Evolutionary conservation across 2,329 filamentous ascomycete species (phyloP).

Genomic region (Fonsecaea nubica): DNA sequence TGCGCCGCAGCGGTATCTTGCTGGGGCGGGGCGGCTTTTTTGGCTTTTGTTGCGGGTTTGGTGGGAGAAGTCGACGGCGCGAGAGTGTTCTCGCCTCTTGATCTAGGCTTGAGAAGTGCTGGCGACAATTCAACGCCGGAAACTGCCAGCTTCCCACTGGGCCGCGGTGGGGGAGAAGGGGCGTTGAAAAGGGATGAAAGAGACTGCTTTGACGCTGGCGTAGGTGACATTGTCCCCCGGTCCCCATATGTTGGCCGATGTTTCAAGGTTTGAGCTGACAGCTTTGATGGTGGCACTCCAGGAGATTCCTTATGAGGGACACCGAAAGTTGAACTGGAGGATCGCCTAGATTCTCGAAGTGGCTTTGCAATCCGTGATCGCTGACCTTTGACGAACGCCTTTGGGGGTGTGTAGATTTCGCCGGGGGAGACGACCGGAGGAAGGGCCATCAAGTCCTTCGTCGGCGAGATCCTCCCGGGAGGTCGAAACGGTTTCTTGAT

Average conservation of each 20-base stretch:
- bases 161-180: slow-evolving; percentile 3
- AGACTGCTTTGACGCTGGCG: slow-evolving; percentile 24
- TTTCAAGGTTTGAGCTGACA: slow-evolving; percentile 23
- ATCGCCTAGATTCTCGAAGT: slow-evolving; percentile 21
- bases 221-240: slow-evolving; percentile 19
- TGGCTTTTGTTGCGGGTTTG: slow-evolving; percentile 23
- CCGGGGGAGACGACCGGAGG: slow-evolving; percentile 29
- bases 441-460: slow-evolving; percentile 28
- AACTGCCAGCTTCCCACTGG: slow-evolving; percentile 13
- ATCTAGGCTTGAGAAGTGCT: slow-evolving; percentile 28
- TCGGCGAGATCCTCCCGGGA: slow-evolving; percentile 36
- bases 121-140: slow-evolving; percentile 13
- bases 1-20: background rate
- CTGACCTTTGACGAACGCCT: slow-evolving; percentile 36
- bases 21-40: background rate
- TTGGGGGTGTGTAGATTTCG: slow-evolving; percentile 37
- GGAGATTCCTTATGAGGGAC: slow-evolving; percentile 3
- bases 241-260: slow-evolving; percentile 20
- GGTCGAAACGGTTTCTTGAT: slow-evolving; percentile 35
- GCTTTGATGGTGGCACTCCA: slow-evolving; percentile 1
- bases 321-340: slow-evolving; percentile 26
- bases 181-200: slow-evolving; percentile 33
- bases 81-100: slow-evolving; percentile 31
- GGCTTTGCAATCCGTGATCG: slow-evolving; percentile 35
- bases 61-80: slow-evolving; percentile 28